These are phyloP conservation scores for Metschnikowia proteae DNA, from an alignment of 805 yeast genomes.

Conservation along the genomic window DNA sequence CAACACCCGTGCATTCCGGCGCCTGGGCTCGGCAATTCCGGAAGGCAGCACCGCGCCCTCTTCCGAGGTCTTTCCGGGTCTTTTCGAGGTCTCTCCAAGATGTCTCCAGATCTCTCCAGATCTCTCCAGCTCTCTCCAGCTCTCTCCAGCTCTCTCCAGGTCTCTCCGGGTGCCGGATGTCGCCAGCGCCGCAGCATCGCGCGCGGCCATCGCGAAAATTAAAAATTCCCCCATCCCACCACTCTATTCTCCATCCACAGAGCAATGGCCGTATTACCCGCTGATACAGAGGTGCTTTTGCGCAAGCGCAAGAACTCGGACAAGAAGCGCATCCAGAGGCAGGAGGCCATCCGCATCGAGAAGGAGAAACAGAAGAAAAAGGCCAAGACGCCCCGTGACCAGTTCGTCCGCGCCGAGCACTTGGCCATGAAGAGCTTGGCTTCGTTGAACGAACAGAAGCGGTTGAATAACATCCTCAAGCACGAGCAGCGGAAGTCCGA, in stretches of 20 bases:
- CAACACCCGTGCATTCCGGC: too few relatives aligned
- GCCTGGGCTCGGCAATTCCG: too few relatives aligned
- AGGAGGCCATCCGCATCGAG: conserved; percentile 54
- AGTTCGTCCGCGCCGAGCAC: conserved; percentile 71
- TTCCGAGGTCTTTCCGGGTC: too few relatives aligned
- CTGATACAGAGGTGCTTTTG: conserved; percentile 73
- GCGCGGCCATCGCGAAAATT: conserved; percentile 12
- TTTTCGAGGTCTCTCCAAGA: too few relatives aligned
- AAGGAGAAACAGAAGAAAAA: conserved; percentile 41
- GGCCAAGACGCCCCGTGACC: conserved; percentile 39
- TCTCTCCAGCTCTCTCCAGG: too few relatives aligned
- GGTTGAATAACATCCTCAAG: conserved; percentile 61
- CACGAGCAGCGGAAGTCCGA: conserved; percentile 34
- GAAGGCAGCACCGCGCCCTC: too few relatives aligned
- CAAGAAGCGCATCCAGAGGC: conserved; percentile 67
- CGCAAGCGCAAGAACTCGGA: conserved; percentile 79
- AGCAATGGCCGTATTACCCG: conserved; percentile 48
- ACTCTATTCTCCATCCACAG: background rate
- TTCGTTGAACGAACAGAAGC: conserved; percentile 60
- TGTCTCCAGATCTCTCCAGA: too few relatives aligned
- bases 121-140: too few relatives aligned
- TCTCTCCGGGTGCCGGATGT: too few relatives aligned
- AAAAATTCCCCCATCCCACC: conserved; percentile 1
- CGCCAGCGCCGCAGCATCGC: background rate
- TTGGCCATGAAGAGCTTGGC: conserved; percentile 64